phyloP scores from a whole-genome alignment of 176 grass and related monocot genomes.

The Raddia distichophylla region DNA sequence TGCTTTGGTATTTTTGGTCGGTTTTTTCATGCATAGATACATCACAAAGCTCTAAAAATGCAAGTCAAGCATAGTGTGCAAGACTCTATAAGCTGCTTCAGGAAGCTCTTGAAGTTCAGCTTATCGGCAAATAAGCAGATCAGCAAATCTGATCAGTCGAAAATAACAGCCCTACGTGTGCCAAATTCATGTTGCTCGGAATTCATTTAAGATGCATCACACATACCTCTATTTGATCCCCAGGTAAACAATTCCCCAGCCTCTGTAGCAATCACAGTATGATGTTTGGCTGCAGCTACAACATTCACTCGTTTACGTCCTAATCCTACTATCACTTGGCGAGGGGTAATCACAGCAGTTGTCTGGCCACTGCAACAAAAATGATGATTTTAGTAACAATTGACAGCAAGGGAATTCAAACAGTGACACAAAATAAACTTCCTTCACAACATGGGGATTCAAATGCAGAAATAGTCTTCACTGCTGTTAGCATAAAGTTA shows the following conservation, averaged over 20 bases:
- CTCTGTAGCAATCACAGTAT: slow-evolving; percentile 92
- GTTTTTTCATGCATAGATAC: too few relatives aligned
- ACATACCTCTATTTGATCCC: slow-evolving; percentile 99
- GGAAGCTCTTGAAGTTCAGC: too few relatives aligned
- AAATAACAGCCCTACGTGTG: too few relatives aligned
- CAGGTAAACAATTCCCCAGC: slow-evolving; percentile 92
- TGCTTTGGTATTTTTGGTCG: too few relatives aligned
- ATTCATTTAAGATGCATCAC: slow-evolving; percentile 38
- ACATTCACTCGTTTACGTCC: slow-evolving; percentile 67
- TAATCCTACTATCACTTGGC: slow-evolving; percentile 78
- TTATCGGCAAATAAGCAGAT: too few relatives aligned
- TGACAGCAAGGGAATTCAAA: slow-evolving; percentile 12
- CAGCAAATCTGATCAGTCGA: too few relatives aligned
- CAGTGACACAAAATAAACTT: slow-evolving; percentile 31
- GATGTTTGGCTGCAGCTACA: slow-evolving; percentile 97
- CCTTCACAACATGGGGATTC: slow-evolving; percentile 3
- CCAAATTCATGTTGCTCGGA: slow-evolving; percentile 13
- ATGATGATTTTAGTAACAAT: slow-evolving; percentile 13
- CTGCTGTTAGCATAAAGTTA: slow-evolving; percentile 12
- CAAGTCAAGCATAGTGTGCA: too few relatives aligned
- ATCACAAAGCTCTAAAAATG: too few relatives aligned
- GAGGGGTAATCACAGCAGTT: slow-evolving; percentile 95
- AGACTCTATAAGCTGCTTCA: too few relatives aligned
- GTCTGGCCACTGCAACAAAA: slow-evolving; percentile 84
- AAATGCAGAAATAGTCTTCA: background rate